Base-by-base conservation (phyloP, 495 filamentous ascomycete genomes). In the Penicillium angulare region DNA sequence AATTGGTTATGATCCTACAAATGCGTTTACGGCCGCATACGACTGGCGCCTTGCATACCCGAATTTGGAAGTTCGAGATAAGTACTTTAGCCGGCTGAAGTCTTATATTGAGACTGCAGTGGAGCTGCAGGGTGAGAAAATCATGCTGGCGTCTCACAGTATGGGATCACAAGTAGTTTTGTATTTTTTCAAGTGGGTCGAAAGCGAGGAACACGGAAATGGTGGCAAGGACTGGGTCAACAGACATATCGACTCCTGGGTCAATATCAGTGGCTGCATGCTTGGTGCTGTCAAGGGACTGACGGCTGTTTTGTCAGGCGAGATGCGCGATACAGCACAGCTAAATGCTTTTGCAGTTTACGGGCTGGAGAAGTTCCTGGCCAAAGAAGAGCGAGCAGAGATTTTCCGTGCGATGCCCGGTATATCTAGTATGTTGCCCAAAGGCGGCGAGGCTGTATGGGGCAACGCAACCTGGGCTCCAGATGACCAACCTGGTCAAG, bases 171-270 rank as follows among this genome's bases (percentile, higher is more conserved):
- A 97, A 66, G 92, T 98, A 0, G 74, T 92, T 10, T 86, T 95
- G 64, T 97, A 96, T 73, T 98, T 98, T 69, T 89, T 96, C 60
- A 95, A 98, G 57, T 98, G 93, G 93, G 92, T 95, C 7, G 89
- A 95, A 54, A 84, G 89, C 16, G 72, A 83, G 18, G 79, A 81
- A 1, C 82, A 92, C 47, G 93, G 92, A 16, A 81, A 82, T 22
- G 90, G 91, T 6, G 93, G 93, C 5, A 78, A 84, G 12, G 78
- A 82, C 54, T 98, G 93, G 93, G 95, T 97, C 1, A 91, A 98
- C 34, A 78, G 76, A 18, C 81, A 96, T 64, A 81, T 98, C 42
- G 95, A 93, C 51, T 85, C 88, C 17, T 97, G 95, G 89, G 92
- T 98, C 69, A 98, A 98, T 64, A 91, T 98, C 65, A 92, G 87